These are phyloP conservation scores for Candida wancherniae DNA, from an alignment of 805 yeast genomes.

Conservation along the genomic window DNA sequence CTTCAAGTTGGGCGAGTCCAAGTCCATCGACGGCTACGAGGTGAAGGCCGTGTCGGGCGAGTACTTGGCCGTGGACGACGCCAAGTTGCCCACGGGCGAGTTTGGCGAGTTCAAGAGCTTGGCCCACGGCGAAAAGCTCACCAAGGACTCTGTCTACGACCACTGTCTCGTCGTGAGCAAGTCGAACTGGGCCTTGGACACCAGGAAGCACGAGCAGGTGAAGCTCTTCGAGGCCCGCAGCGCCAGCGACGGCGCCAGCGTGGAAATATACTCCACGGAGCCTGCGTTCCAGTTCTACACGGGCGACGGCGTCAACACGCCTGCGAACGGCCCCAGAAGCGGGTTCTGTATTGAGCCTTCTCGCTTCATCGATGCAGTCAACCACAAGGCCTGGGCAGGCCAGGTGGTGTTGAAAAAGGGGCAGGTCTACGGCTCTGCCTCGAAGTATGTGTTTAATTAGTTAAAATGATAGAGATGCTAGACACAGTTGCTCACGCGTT, in stretches of 20 bases:
- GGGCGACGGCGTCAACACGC: slow-evolving; percentile 45
- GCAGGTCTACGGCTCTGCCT: slow-evolving; percentile 49
- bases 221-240: slow-evolving; percentile 41
- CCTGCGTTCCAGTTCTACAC: slow-evolving; percentile 66
- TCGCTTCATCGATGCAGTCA: slow-evolving; percentile 53
- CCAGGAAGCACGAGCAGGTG: slow-evolving; percentile 36
- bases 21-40: slow-evolving; percentile 28
- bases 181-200: slow-evolving; percentile 37
- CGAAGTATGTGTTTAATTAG: slow-evolving; percentile 21
- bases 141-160: slow-evolving; percentile 22
- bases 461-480: neutral
- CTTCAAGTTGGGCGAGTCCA: slow-evolving; percentile 42
- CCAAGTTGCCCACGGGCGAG: slow-evolving; percentile 45
- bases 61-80: slow-evolving; percentile 38
- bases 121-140: slow-evolving; percentile 12
- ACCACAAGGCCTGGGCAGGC: slow-evolving; percentile 40
- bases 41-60: slow-evolving; percentile 35
- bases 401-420: slow-evolving; percentile 47
- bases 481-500: too few species aligned
- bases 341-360: slow-evolving; percentile 65
- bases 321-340: slow-evolving; percentile 31
- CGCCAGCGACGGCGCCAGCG: slow-evolving; percentile 38
- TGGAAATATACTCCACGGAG: slow-evolving; percentile 52
- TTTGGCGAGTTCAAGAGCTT: slow-evolving; percentile 19
- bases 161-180: slow-evolving; percentile 47